Base-by-base conservation (phyloP, 23 red algal species). In the Gracilaria gracilis region DNA sequence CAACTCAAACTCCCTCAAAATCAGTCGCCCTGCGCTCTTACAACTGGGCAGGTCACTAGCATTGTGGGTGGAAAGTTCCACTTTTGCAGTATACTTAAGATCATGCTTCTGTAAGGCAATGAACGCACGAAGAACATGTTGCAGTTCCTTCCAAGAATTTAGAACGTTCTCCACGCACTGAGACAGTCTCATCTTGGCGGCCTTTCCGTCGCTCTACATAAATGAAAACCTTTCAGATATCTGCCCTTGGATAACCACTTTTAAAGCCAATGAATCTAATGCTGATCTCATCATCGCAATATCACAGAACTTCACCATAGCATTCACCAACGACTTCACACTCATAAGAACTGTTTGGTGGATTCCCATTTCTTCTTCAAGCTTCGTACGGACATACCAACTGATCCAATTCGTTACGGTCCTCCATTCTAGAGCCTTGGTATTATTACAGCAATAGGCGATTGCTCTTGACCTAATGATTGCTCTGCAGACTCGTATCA, bases 241-340 rank as follows among this genome's bases (percentile, higher is more conserved):
- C 5, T 11, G 69, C 21, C 69, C 69, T 8, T 23, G 35, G 29
- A 75, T 75, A n/a, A 75, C 36, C 21, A 75, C n/a, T n/a, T 75
- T 75, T 1, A 75, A n/a, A 27, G 69, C 36, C 36, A 75, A n/a
- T 5, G 40, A 11, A 37, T 75, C 69, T 25, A 75, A 29, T 9
- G 21, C 69, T 46, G 38, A 13, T 40, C 69, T 35, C n/a, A 75
- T 37, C 40, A 75, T 75, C 20, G 21, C 44, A 1, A 75, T 46
- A n/a, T 75, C 69, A 46, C 36, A 75, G 36, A 75, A 75, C 37
- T 40, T 46, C 36, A 75, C 69, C 69, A 75, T 75, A 15, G 69
- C 69, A 46, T 8, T 46, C 37, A 48, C 29, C 27, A 75, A 46
- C 9, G 29, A 1, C 17, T 29, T 75, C 69, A 75, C 19, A 46